Evolutionary conservation across 768 basidiomycete species (phyloP), one percentile per base, ranked within the genome.

Genomic region (Boletus sensibilis): DNA sequence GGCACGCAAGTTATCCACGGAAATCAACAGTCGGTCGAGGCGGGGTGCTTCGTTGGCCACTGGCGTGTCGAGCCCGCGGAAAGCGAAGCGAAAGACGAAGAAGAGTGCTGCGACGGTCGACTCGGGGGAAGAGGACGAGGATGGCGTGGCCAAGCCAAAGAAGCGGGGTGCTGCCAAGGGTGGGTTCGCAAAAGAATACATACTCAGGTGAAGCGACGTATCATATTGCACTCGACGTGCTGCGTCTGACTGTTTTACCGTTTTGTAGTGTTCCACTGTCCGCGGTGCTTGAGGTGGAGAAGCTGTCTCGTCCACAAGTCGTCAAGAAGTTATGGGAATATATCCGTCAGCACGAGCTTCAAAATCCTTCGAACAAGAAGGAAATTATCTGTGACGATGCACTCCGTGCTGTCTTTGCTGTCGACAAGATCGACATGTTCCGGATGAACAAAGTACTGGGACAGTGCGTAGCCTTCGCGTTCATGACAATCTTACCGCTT

Each of bases 301-400:
- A 80, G 64, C 73, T 94, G 46, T 91, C 93, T 40, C 85, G 94
- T 27, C 92, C 92, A 5, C 92, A 94, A 68, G 88, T 91, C 40
- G 94, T 97, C 45, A 96, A 96, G 70, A 84, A 83, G 53, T 75
- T 97, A 12, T 97, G 94, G 94, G 83, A 81, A 13, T 87, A 96
- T 70, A 94, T 97, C 70, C 94, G 91, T 68, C 78, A 68, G 14
- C 81, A 92, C 55, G 78, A 84, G 29, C 77, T 95, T 43, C 94
- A 98, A 74, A 94, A 98, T 68, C 92, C 92, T 6, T 70, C 67
- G 1, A 91, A 96, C 72, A 88, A 79, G 72, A 83, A 84, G 53
- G 92, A 91, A 70, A 97, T 98, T 58, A 61, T 93, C 2, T 95
- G 94, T 66, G 94, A 98, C 70, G 76, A 79, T 18, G 76, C 72